A percentile compares a stretch with the other conserved stretches of the same genome.
Conservation (phyloP, 352 stramenopile genomes). For the Blastocystis sp. region DNA sequence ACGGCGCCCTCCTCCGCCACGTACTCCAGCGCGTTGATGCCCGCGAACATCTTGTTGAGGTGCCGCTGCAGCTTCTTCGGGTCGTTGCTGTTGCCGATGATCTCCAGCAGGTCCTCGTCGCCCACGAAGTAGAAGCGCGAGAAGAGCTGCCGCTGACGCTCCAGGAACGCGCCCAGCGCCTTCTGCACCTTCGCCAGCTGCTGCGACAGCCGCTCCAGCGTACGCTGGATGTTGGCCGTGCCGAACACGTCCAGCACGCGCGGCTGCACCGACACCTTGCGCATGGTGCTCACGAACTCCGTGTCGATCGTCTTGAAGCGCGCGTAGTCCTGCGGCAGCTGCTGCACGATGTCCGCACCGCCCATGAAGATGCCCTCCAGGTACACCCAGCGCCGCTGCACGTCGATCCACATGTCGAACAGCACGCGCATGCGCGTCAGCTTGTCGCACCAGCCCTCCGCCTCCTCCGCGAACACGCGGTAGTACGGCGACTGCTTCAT, state of each 20-base stretch:
- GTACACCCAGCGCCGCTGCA: constrained; percentile 98
- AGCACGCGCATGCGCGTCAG: constrained; percentile 90
- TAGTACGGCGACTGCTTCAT: constrained; percentile 99
- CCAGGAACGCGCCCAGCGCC: constrained; percentile 97
- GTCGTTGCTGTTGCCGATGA: constrained; percentile 97
- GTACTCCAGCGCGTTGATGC: constrained; percentile 87
- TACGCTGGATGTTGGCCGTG: constrained; percentile 77
- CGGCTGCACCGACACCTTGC: constrained; percentile 89
- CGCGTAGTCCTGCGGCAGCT: constrained; percentile 93
- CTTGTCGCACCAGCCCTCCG: constrained; percentile 93
- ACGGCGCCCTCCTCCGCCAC: constrained; percentile 72
- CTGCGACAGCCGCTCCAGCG: constrained; percentile 87
- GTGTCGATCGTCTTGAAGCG: constrained; percentile 96
- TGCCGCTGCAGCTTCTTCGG: constrained; percentile 91
- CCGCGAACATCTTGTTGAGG: constrained; percentile 98
- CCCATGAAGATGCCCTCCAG: constrained; percentile 94
- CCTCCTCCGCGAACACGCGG: constrained; percentile 92
- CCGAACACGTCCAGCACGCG: constrained; percentile 88
- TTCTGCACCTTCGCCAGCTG: constrained; percentile 99
- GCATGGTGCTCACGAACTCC: constrained; percentile 97
- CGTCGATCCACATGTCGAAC: constrained; percentile 98
- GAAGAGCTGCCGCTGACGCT: constrained; percentile 87
- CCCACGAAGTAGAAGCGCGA: constrained; percentile 99
- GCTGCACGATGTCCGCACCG: constrained; percentile 93
- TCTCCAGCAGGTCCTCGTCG: constrained; percentile 99